Evolutionary conservation across 2,329 filamentous ascomycete species (phyloP).

Genomic region (Pseudonectria buxi): DNA sequence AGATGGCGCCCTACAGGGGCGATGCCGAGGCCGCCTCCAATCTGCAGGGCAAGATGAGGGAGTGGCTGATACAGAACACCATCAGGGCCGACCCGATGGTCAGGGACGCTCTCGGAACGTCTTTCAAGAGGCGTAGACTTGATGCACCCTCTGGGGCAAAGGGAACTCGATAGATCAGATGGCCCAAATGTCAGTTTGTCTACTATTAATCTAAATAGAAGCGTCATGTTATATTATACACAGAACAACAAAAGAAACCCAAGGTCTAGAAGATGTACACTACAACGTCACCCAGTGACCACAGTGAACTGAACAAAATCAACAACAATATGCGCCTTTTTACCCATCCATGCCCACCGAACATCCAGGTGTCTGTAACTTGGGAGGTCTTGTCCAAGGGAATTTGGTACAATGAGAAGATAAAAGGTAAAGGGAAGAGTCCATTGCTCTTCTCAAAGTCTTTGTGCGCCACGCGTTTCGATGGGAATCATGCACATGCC

Average conservation of each 20-base stretch:
- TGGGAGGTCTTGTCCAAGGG: background rate
- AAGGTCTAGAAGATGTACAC: background rate
- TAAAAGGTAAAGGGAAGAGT: background rate
- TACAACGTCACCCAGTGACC: too few relatives aligned
- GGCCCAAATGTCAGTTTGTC: conserved; percentile 3
- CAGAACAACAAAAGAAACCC: conserved; percentile 4
- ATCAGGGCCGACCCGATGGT: conserved; percentile 77
- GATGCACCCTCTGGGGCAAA: conserved; percentile 57
- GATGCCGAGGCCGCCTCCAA: conserved; percentile 58
- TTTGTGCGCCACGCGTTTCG: conserved; percentile 54
- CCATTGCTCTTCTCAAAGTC: conserved; percentile 34
- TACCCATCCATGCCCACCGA: background rate
- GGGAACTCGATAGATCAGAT: conserved; percentile 33
- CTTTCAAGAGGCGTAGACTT: conserved; percentile 54
- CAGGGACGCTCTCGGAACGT: conserved; percentile 65
- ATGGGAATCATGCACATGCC: conserved; percentile 56
- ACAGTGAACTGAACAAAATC: too few relatives aligned
- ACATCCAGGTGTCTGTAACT: too few relatives aligned
- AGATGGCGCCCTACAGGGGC: conserved; percentile 74
- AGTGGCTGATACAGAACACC: conserved; percentile 83
- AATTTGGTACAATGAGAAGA: background rate
- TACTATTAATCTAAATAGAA: conserved; percentile 13
- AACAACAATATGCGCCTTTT: too few relatives aligned
- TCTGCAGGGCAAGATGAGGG: conserved; percentile 62
- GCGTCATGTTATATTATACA: conserved; percentile 4